Evolutionary conservation across 495 filamentous ascomycete species (phyloP).

Genomic region (Oleoguttula mirabilis): DNA sequence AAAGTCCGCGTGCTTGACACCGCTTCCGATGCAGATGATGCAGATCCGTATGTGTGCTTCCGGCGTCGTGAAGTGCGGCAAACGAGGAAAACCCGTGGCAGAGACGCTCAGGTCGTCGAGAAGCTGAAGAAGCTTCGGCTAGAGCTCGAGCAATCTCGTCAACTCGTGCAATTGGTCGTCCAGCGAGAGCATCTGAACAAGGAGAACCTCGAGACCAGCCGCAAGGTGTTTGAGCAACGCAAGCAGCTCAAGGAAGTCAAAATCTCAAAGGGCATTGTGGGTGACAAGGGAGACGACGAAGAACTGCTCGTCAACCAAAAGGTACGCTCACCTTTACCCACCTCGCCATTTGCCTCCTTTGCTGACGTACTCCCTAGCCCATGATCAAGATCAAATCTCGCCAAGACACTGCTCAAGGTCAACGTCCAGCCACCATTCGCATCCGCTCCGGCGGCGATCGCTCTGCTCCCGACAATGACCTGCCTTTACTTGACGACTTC

Average conservation of each 20-base stretch:
- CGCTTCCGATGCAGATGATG: constrained; percentile 82
- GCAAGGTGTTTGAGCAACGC: constrained; percentile 67
- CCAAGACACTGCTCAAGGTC: constrained; percentile 32
- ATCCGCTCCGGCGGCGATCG: constrained; percentile 60
- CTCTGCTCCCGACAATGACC: constrained; percentile 60
- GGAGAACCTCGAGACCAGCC: constrained; percentile 62
- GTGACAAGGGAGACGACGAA: constrained; percentile 86
- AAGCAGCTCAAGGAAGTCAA: constrained; percentile 66
- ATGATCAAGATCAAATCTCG: constrained; percentile 36
- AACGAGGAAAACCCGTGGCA: constrained; percentile 82
- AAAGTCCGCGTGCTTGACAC: constrained; percentile 63
- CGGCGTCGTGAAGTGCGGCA: constrained; percentile 88
- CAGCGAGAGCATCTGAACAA: constrained; percentile 66
- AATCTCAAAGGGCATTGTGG: constrained; percentile 53
- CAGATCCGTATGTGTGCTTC: constrained; percentile 97
- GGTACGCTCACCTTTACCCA: constrained; percentile 38
- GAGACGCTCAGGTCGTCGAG: constrained; percentile 87
- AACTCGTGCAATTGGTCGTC: constrained; percentile 62
- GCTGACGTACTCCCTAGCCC: constrained; percentile 23
- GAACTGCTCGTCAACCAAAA: constrained; percentile 82
- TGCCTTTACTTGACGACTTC: constrained; percentile 61
- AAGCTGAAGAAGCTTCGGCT: constrained; percentile 84
- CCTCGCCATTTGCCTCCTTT: not conserved
- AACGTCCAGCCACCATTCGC: constrained; percentile 29
- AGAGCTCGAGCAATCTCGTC: constrained; percentile 80